Base-by-base conservation (phyloP, 192 early-diverging fungal species). In the Oehlia diaphana region DNA sequence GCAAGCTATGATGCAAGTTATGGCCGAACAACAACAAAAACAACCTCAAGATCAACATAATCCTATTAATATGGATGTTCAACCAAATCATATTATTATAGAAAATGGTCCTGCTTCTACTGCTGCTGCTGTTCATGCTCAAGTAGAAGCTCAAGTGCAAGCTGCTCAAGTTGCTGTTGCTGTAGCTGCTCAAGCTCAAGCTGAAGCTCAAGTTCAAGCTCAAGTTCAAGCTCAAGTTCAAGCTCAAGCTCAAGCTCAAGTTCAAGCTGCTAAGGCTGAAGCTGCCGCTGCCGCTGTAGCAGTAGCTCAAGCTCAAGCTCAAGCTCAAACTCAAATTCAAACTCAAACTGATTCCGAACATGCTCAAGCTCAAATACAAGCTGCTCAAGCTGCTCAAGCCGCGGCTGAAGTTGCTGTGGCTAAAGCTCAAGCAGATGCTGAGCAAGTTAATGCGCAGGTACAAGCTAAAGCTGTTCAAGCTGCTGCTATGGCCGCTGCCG, bases 201-300 rank as follows among this genome's bases (percentile, higher is more conserved):
- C n/a, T 49, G 23, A 75, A 31, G 23, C 19, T 37, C 74, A 75
- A 62, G 74, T 37, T 37, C 31, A 75, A 75, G 74, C 58, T 33
- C 75, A 77, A 44, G 75, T 37, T 9, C 63, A 63, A 42, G 72
- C 39, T 39, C 49, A 63, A 65, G 62, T 65, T 10, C 62, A 77
- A 42, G 75, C 75, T 4, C 53, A 58, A 21, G 61, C 33, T n/a
- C 63, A 77, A 2, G 75, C 63, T 9, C 63, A 63, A 10, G 75
- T 65, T 39, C 63, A 77, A 66, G 63, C 63, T 26, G 75, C 37
- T 4, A 6, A 58, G 31, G 33, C 37, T 19, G 37, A 61, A 21
- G 74, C 50, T 37, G 33, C 16, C 44, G 61, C 44, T 33, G 72
- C 28, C 13, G 35, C 39, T 9, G 69, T 49, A 8, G 74, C 26